These are phyloP conservation scores for Phytophthora sojae DNA, from an alignment of 352 stramenopile species.

Conservation along the genomic window DNA sequence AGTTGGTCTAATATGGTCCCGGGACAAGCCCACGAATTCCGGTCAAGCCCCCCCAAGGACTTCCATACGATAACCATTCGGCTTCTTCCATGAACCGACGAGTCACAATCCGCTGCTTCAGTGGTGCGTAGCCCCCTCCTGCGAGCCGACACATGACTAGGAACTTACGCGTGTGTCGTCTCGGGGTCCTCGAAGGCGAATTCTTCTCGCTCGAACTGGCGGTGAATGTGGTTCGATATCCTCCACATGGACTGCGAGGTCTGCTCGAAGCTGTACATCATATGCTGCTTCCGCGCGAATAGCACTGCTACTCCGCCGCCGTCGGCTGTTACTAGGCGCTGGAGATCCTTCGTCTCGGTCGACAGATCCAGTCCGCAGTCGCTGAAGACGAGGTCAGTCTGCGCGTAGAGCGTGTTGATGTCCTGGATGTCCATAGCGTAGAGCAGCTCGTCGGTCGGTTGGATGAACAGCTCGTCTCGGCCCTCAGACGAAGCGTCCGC, in stretches of 20 bases:
- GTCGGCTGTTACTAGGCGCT: neutral
- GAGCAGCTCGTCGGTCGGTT: neutral
- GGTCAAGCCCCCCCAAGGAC: slow-evolving; percentile 3
- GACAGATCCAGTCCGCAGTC: neutral
- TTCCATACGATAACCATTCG: slow-evolving; percentile 59
- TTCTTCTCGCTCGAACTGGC: neutral
- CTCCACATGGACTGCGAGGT: neutral
- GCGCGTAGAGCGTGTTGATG: neutral
- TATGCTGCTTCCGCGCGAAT: neutral
- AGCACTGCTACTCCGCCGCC: neutral
- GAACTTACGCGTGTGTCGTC: neutral
- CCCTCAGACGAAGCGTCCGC: neutral
- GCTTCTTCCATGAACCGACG: slow-evolving; percentile 48
- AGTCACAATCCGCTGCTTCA: slow-evolving; percentile 29
- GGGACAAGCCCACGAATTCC: too few relatives aligned
- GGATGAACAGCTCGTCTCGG: neutral
- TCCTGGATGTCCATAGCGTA: neutral
- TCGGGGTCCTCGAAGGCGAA: neutral
- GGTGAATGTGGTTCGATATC: neutral
- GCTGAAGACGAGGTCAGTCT: neutral
- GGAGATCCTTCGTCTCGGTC: neutral
- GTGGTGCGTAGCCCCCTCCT: neutral
- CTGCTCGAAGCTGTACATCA: neutral
- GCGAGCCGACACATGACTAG: neutral
- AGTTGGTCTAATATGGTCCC: too few relatives aligned